Conservation (phyloP, 192 early-diverging fungal genomes). For the Entomortierella parvispora region DNA sequence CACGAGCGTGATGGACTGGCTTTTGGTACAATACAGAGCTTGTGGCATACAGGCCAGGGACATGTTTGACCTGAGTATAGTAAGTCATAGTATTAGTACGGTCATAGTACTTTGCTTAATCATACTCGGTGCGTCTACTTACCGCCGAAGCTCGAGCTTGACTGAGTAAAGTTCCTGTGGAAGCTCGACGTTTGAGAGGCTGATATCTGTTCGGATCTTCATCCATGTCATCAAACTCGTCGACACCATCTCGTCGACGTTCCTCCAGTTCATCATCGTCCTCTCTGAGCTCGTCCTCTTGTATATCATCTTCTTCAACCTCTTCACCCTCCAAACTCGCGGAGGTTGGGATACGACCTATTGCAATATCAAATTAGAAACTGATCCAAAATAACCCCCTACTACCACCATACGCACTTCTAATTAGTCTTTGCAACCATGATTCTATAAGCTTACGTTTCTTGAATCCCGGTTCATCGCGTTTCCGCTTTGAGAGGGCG, state of each 20-base stretch:
- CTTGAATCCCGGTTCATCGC: constrained; percentile 28
- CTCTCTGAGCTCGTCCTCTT: constrained; percentile 27
- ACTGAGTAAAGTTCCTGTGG: constrained; percentile 33
- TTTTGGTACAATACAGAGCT: too few relatives aligned
- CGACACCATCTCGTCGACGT: constrained; percentile 1
- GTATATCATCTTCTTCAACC: constrained; percentile 12
- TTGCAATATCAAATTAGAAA: too few relatives aligned
- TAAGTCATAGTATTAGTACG: too few relatives aligned
- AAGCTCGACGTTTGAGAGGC: constrained; percentile 41
- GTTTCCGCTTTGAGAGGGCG: constrained; percentile 34
- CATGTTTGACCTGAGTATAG: too few relatives aligned
- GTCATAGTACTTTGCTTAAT: too few relatives aligned
- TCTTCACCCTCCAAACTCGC: constrained; percentile 36
- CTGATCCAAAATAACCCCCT: too few relatives aligned
- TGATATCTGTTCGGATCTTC: constrained; percentile 37
- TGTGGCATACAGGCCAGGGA: too few relatives aligned
- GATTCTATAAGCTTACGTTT: too few relatives aligned
- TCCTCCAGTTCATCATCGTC: constrained; percentile 19
- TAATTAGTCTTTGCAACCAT: too few relatives aligned
- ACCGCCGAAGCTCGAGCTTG: constrained; percentile 28
- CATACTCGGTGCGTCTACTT: too few relatives aligned
- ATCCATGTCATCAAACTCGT: constrained; percentile 20
- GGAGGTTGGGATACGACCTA: constrained; percentile 27
- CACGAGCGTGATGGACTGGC: too few relatives aligned
- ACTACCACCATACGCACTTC: too few relatives aligned